Evolutionary conservation across 2,329 filamentous ascomycete species (phyloP), one percentile per base, ranked within the genome.

Genomic region (Aspergillus clavatus): DNA sequence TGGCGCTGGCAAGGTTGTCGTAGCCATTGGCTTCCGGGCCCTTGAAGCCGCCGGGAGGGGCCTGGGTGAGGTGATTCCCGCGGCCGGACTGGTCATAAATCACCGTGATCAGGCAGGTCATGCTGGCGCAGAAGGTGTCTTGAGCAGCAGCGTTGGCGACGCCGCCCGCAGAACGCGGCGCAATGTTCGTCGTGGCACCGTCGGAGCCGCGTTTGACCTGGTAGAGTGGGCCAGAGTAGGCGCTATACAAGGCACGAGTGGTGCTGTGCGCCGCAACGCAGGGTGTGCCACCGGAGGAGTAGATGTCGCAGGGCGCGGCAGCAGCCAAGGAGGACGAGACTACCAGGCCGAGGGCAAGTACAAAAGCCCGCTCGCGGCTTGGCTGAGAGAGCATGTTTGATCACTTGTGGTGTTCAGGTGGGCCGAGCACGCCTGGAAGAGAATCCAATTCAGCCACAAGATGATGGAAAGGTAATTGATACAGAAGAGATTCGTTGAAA

Each of bases 61-160:
- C 82, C 51, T 80, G 80, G 0, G 76, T 82, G 3, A 85, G 77
- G 54, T 85, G 77, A 50, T 85, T 85, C 1, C 72, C 72, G 1
- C 63, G 65, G 43, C 80, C 80, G 10, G 81, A 82, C 63, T 85
- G 82, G 59, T 85, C 82, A 58, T 84, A 84, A 42, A 83, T 82
- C 54, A 79, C 72, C 0, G 74, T 75, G 58, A 85, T 84, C 19
- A 82, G 66, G 55, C 82, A 85, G 10, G 79, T 83, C 0, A 81
- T 83, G 39, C 68, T 62, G 7, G 70, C 61, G 54, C 82, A 85
- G 63, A 85, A 85, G 1, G 66, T 53, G 62, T 84, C 81, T 57
- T 86, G 82, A 7, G 75, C 59, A 0, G 72, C 74, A 3, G 80
- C 77, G 56, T 85, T 76, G 44, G 82, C 82, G 7, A 84, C 77